phyloP scores from a whole-genome alignment of 257 asterid genomes.

The Penstemon barbatus region DNA sequence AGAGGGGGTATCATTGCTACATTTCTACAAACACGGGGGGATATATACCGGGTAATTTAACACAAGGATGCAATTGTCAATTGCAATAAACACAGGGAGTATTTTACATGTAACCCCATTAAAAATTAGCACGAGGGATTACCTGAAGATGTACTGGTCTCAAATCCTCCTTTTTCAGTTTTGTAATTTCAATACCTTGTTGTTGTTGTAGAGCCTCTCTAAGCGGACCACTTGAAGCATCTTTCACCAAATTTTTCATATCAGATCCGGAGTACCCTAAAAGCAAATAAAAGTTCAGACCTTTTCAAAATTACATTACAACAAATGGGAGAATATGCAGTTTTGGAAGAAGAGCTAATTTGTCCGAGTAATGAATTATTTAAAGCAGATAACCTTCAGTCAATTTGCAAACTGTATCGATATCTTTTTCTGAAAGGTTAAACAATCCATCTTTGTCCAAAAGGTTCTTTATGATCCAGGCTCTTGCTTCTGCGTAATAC shows the following conservation, averaged over 20 bases:
- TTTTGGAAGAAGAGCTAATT: slow-evolving; percentile 24
- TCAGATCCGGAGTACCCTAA: slow-evolving; percentile 99
- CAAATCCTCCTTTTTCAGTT: slow-evolving; percentile 91
- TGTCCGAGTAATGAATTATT: slow-evolving; percentile 22
- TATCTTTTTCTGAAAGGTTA: slow-evolving; percentile 72
- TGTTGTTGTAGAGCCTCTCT: slow-evolving; percentile 78
- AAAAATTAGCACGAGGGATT: slow-evolving; percentile 7
- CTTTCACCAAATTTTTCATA: slow-evolving; percentile 98
- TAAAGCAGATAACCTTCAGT: slow-evolving; percentile 62
- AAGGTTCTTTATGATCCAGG: slow-evolving; percentile 84
- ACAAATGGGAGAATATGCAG: slow-evolving; percentile 13
- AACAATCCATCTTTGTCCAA: slow-evolving; percentile 88
- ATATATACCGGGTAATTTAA: too few species aligned
- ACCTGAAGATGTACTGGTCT: slow-evolving; percentile 82
- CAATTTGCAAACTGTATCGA: slow-evolving; percentile 63
- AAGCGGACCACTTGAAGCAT: slow-evolving; percentile 97
- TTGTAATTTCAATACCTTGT: slow-evolving; percentile 78
- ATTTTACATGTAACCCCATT: too few species aligned
- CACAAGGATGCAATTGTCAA: too few species aligned
- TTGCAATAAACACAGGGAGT: too few species aligned
- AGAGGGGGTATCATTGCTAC: too few species aligned
- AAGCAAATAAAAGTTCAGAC: slow-evolving; percentile 1
- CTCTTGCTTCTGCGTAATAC: slow-evolving; percentile 76
- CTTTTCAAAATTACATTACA: not conserved
- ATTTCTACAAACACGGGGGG: too few species aligned